Conservation (phyloP, 352 stramenopile genomes). For the Globisporangium canariense region DNA sequence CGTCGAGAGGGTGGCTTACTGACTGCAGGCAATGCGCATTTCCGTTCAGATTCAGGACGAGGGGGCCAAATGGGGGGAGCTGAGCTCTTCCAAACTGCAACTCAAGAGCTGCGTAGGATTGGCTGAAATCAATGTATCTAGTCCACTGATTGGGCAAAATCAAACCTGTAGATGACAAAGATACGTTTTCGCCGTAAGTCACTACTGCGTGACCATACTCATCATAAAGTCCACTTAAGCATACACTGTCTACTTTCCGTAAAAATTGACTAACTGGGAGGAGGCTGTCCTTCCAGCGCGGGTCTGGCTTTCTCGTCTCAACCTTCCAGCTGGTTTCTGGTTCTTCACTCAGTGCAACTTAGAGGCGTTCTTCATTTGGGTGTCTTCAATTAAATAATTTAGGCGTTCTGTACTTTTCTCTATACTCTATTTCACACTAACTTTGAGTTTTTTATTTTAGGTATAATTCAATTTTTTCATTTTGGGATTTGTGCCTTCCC, state of each 20-base stretch:
- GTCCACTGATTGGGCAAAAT: background rate
- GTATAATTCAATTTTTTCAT: background rate
- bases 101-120: background rate
- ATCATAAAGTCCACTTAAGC: background rate
- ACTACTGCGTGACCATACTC: background rate
- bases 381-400: background rate
- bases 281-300: background rate
- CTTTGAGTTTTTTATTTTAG: background rate
- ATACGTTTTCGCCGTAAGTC: background rate
- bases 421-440: background rate
- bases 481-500: background rate
- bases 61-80: constrained; percentile 5
- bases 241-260: background rate
- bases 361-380: background rate
- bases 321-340: background rate
- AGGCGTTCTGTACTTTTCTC: background rate
- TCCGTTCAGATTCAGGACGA: background rate
- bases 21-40: constrained; percentile 1
- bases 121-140: background rate
- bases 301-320: constrained; percentile 2
- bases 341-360: background rate
- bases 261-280: constrained; percentile 4
- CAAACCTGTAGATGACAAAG: background rate
- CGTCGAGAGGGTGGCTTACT: too few species aligned
- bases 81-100: constrained; percentile 4